These are phyloP conservation scores for Conticribra guillardii DNA, from an alignment of 108 stramenopile genomes.

Conservation along the genomic window DNA sequence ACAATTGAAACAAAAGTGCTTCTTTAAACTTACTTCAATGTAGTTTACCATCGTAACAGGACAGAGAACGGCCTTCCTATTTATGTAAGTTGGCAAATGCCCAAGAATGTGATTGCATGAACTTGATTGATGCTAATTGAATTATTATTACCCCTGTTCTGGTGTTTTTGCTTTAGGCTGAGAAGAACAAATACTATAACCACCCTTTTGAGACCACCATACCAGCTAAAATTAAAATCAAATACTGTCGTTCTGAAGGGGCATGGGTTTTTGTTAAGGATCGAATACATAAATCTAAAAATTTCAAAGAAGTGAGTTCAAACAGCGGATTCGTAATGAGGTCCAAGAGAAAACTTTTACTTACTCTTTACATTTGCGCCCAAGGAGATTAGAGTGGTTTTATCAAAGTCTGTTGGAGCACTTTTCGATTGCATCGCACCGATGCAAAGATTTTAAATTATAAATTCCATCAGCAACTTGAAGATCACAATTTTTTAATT, in stretches of 20 bases:
- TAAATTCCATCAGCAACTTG: too few species aligned
- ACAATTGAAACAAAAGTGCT: background rate
- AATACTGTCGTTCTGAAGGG: slow-evolving; percentile 28
- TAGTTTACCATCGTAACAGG: slow-evolving; percentile 26
- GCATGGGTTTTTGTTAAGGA: slow-evolving; percentile 40
- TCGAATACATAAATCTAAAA: slow-evolving; percentile 7
- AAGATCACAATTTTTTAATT: too few species aligned
- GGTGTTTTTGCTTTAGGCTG: slow-evolving; percentile 12
- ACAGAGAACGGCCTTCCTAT: slow-evolving; percentile 21
- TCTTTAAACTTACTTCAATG: slow-evolving; percentile 46
- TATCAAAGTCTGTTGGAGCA: too few species aligned
- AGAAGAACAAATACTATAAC: slow-evolving; percentile 30
- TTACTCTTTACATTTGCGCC: background rate
- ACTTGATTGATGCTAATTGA: background rate
- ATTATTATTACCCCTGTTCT: background rate
- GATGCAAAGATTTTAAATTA: too few species aligned
- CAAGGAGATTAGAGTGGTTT: too few species aligned
- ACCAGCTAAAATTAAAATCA: slow-evolving; percentile 30
- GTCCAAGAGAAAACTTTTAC: background rate
- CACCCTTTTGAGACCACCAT: slow-evolving; percentile 5
- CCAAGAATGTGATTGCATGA: too few species aligned
- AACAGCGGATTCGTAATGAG: background rate
- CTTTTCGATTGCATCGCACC: too few species aligned
- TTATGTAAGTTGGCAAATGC: background rate
- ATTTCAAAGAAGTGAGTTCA: background rate